phyloP scores from a whole-genome alignment of 352 stramenopile species.

The Hyphochytrium catenoides region DNA sequence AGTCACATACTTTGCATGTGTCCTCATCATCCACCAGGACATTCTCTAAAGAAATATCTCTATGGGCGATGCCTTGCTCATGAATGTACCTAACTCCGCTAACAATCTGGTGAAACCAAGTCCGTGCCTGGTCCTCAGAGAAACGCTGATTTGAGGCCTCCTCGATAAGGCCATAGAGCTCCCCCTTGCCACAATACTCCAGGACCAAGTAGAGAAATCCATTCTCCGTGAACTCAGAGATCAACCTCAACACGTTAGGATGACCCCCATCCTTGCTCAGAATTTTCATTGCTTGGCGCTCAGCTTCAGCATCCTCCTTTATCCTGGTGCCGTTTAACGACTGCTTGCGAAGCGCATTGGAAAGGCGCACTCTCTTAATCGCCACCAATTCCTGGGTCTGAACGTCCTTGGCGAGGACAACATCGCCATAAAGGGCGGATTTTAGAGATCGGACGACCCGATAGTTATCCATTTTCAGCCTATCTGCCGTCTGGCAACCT shows the following conservation, averaged over 20 bases:
- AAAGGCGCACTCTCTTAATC: constrained; percentile 49
- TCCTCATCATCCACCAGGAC: constrained; percentile 30
- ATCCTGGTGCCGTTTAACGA: constrained; percentile 23
- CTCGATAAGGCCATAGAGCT: constrained; percentile 41
- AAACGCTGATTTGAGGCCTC: constrained; percentile 20
- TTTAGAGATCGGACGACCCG: constrained; percentile 32
- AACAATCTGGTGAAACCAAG: constrained; percentile 29
- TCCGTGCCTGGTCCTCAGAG: constrained; percentile 8
- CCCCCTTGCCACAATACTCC: constrained; percentile 29
- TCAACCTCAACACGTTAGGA: constrained; percentile 29
- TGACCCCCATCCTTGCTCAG: constrained; percentile 32
- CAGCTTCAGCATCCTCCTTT: constrained; percentile 35
- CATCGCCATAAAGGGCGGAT: constrained; percentile 34
- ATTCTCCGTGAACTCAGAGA: constrained; percentile 31
- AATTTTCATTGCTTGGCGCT: constrained; percentile 35
- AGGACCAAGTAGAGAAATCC: constrained; percentile 33
- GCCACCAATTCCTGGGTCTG: constrained; percentile 25
- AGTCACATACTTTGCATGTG: constrained; percentile 35
- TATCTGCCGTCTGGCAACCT: too few relatives aligned
- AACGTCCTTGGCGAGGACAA: constrained; percentile 29
- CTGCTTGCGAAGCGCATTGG: constrained; percentile 18
- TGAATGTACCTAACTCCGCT: constrained; percentile 24
- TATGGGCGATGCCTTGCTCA: constrained; percentile 23
- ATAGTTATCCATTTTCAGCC: constrained; percentile 22
- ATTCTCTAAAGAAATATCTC: constrained; percentile 41